These are phyloP conservation scores for Beta lomatogona DNA, from an alignment of 179 eudicot species.

Conservation along the genomic window DNA sequence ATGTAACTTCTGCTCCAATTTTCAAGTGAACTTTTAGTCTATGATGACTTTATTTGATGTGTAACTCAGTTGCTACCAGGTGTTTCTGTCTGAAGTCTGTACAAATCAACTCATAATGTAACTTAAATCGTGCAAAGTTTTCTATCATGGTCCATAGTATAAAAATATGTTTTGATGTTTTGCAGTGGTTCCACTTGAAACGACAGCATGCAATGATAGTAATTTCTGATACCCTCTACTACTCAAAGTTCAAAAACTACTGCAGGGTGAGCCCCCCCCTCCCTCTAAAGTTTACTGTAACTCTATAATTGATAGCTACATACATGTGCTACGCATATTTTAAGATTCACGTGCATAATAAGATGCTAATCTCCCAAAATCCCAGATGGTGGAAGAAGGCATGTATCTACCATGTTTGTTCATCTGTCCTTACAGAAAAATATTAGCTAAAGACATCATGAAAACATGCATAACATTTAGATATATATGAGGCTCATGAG, in stretches of 20 bases:
- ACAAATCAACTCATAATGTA: not conserved
- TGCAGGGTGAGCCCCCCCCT: slow-evolving; percentile 58
- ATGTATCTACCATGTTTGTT: not conserved
- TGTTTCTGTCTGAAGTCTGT: not conserved
- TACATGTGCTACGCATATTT: not conserved
- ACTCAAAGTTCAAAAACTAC: slow-evolving; percentile 68
- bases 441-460: not conserved
- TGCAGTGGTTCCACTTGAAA: slow-evolving; percentile 99
- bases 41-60: too few species aligned
- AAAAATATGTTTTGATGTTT: not conserved
- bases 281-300: not conserved
- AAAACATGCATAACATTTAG: not conserved
- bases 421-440: not conserved
- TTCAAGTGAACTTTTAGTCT: not conserved
- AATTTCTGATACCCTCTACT: slow-evolving; percentile 89
- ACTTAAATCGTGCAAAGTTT: not conserved
- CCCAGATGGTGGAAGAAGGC: not conserved
- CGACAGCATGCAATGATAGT: slow-evolving; percentile 83
- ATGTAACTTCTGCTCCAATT: not conserved
- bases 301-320: not conserved
- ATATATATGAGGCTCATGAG: not conserved
- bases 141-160: not conserved
- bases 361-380: not conserved
- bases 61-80: too few species aligned
- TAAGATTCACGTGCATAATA: not conserved